Evolutionary conservation across 1,284 basidiomycete genomes (phyloP), one percentile per base, ranked within the genome.

Genomic region (Trichosporon faecale): DNA sequence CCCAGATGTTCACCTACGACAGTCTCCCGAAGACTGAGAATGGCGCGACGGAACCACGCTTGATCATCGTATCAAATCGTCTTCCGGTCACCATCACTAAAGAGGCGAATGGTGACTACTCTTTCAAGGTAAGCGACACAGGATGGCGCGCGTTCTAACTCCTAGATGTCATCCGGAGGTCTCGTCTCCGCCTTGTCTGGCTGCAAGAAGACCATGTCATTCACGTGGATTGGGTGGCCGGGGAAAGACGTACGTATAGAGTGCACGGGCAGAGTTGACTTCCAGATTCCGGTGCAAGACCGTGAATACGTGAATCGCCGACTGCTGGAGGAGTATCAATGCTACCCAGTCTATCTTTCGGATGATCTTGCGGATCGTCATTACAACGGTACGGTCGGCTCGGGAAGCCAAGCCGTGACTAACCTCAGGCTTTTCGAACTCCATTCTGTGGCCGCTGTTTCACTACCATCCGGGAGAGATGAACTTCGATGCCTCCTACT

Each of bases 391-490:
- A 66, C 27, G 64, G 3, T 1, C 14, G 6, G 2, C 40, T 2
- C n/a, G 18, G 29, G 18, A 35, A 16, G 18, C n/a, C n/a, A 12
- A 29, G 18, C 18, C 3, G 14, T 55, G 21, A 52, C n/a, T 63
- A 27, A 52, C 46, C 9, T 14, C 64, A 82, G 81, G 83, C 29
- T 99, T 99, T 87, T 95, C 94, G 75, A 99, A 99, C 86, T 97
- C 94, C 65, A 99, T 99, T 84, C 89, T 99, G 49, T 99, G 96
- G 96, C 96, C 96, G 0, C 87, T 99, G 64, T 98, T 99, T 88
- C 96, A 99, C 84, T 99, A 98, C 84, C 95, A 98, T 82, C 94
- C 94, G 16, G 94, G 95, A 75, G 95, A 98, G 85, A 99, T 99
- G 95, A 97, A 95, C 85, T 99, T 99, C 81, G 96, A 98, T 85